phyloP scores from a whole-genome alignment of 2,329 filamentous ascomycete species.

The Geosmithia morbida region DNA sequence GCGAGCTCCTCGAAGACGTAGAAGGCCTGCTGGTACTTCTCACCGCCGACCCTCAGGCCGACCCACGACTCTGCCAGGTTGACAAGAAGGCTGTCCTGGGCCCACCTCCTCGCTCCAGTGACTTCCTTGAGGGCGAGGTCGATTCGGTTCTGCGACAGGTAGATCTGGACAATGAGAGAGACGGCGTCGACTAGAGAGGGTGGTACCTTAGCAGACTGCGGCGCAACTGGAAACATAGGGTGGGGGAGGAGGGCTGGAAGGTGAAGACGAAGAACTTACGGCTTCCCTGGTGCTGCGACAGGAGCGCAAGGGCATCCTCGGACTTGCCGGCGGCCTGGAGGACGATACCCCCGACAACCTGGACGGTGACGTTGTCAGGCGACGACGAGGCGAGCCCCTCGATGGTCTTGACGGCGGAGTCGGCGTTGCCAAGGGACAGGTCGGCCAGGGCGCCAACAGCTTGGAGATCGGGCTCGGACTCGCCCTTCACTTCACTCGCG shows the following conservation, averaged over 20 bases:
- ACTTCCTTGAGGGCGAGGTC: constrained; percentile 89
- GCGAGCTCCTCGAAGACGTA: constrained; percentile 97
- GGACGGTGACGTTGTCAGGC: constrained; percentile 64
- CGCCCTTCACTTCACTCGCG: constrained; percentile 50
- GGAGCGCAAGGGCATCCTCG: constrained; percentile 70
- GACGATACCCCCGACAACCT: constrained; percentile 70
- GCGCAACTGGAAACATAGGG: neutral
- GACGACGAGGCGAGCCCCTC: constrained; percentile 54
- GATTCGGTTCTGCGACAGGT: constrained; percentile 79
- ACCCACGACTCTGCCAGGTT: constrained; percentile 96
- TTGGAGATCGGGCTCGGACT: constrained; percentile 55
- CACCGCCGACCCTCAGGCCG: constrained; percentile 74
- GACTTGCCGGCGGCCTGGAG: constrained; percentile 65
- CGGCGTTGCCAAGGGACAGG: constrained; percentile 42
- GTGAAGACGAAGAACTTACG: constrained; percentile 35
- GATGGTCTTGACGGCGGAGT: constrained; percentile 46
- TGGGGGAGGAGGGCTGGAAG: neutral
- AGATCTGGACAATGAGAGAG: constrained; percentile 79
- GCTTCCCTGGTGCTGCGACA: constrained; percentile 75
- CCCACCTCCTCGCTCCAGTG: constrained; percentile 74
- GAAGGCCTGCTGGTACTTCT: constrained; percentile 92
- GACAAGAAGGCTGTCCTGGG: constrained; percentile 84
- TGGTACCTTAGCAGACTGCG: neutral
- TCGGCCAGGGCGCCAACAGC: constrained; percentile 68
- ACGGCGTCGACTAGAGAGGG: constrained; percentile 51